Evolutionary conservation across 345 rosid species (phyloP), one percentile per base, ranked within the genome.

Genomic region (Capsella bursapastoris): DNA sequence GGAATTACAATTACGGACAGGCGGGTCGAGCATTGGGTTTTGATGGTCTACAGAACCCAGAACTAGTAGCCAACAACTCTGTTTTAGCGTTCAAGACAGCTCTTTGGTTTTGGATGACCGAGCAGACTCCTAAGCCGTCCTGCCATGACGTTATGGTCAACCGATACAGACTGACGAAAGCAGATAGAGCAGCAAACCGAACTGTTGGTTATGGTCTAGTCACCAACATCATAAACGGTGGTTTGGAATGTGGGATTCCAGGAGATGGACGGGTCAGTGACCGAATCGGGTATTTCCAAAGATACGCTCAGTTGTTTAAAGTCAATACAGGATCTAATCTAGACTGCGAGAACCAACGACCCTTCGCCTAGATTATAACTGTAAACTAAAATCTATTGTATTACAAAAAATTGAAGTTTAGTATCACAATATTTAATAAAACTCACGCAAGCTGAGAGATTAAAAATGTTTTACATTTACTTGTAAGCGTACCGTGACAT

Each of bases 41-140:
- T 2, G 85, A 87, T 75, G 78, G 86, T 16, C 64, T 84, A 68
- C 60, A 68, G 51, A 81, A 87, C 38, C 91, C 89, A 37, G 86
- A 87, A 51, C 51, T 70, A 12, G 87, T 84, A n/a, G 86, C 87
- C 18, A 87, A 82, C 8, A 71, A 85, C 66, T 64, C 84, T 1
- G 51, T 68, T 5, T 22, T 85, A 80, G 84, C 91, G 14, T 90
- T 88, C 82, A 85, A 90, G 77, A 72, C 93, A 65, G 93, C 91
- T 9, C 53, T 88, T 5, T 90, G 90, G 92, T 88, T 83, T 70
- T 88, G 96, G 96, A 87, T 82, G 96, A 86, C 90, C 29, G 63
- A 83, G 11, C 89, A 83, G 28, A n/a, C 77, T 8, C 83, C 85
- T 1, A 87, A 84, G 50, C 92, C 92, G 1, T 84, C 92, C 2